phyloP scores from a whole-genome alignment of 345 rosid species.

The Dipteronia sinensis region DNA sequence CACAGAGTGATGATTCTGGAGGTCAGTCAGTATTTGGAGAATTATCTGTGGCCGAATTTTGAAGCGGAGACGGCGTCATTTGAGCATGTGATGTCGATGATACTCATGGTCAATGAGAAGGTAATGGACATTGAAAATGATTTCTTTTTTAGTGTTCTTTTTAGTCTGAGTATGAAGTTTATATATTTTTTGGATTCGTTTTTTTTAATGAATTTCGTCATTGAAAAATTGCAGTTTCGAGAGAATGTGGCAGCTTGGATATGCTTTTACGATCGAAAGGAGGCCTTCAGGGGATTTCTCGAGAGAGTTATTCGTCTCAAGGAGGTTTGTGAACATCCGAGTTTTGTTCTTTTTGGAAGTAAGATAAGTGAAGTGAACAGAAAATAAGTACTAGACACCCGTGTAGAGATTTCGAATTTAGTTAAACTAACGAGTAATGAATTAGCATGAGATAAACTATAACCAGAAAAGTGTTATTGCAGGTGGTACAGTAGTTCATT shows the following conservation, averaged over 20 bases:
- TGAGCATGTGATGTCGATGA: conserved; percentile 98
- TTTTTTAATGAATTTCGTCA: conserved; percentile 14
- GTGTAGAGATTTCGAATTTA: background rate
- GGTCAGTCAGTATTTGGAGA: conserved; percentile 96
- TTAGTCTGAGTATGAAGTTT: background rate
- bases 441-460: background rate
- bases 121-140: conserved; percentile 27
- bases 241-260: conserved; percentile 98
- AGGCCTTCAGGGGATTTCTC: conserved; percentile 72
- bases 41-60: conserved; percentile 92
- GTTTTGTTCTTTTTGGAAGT: background rate
- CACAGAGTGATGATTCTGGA: conserved; percentile 96
- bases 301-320: conserved; percentile 79
- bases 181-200: background rate
- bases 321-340: conserved; percentile 61
- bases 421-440: background rate
- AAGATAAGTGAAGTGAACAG: background rate
- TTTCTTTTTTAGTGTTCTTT: background rate
- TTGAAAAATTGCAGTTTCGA: conserved; percentile 64
- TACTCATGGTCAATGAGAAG: conserved; percentile 96
- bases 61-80: conserved; percentile 71
- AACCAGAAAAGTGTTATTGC: background rate
- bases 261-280: conserved; percentile 83
- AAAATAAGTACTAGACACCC: background rate
- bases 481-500: background rate